These are phyloP conservation scores for Neurospora intermedia DNA, from an alignment of 495 filamentous ascomycete genomes.

Conservation along the genomic window DNA sequence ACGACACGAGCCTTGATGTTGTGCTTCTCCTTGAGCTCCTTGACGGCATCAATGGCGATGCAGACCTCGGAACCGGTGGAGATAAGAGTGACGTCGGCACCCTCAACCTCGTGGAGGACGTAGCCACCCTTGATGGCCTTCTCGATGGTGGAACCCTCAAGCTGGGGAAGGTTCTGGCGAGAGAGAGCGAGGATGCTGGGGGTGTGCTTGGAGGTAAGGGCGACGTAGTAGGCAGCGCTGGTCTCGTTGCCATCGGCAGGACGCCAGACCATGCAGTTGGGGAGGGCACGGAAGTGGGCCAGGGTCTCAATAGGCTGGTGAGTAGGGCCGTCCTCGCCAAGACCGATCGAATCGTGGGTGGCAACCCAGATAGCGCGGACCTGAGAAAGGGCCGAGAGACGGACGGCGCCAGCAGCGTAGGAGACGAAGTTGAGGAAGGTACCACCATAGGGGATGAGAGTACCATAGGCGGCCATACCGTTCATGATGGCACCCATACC, in stretches of 20 bases:
- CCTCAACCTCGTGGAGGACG: slow-evolving; percentile 71
- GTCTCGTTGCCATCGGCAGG: slow-evolving; percentile 98
- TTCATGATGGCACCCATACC: slow-evolving; percentile 98
- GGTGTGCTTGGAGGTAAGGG: slow-evolving; percentile 81
- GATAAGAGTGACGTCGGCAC: slow-evolving; percentile 79
- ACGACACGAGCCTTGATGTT: slow-evolving; percentile 83
- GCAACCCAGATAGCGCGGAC: slow-evolving; percentile 91
- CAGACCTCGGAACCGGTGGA: slow-evolving; percentile 94
- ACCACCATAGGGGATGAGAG: slow-evolving; percentile 83
- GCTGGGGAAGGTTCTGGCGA: slow-evolving; percentile 96
- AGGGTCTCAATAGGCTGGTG: slow-evolving; percentile 99
- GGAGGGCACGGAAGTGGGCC: slow-evolving; percentile 96
- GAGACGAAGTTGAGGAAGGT: slow-evolving; percentile 99
- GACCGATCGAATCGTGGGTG: slow-evolving; percentile 98
- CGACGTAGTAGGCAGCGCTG: slow-evolving; percentile 93
- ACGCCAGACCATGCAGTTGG: slow-evolving; percentile 99
- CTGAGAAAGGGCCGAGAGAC: slow-evolving; percentile 85
- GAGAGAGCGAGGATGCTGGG: slow-evolving; percentile 89
- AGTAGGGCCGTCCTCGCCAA: slow-evolving; percentile 96
- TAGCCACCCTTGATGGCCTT: slow-evolving; percentile 90
- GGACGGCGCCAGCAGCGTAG: slow-evolving; percentile 90
- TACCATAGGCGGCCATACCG: slow-evolving; percentile 91
- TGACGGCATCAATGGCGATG: slow-evolving; percentile 85
- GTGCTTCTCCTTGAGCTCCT: slow-evolving; percentile 83
- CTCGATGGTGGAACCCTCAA: slow-evolving; percentile 84